Base-by-base conservation (phyloP, 352 stramenopile species). In the Achlya hypogyna region DNA sequence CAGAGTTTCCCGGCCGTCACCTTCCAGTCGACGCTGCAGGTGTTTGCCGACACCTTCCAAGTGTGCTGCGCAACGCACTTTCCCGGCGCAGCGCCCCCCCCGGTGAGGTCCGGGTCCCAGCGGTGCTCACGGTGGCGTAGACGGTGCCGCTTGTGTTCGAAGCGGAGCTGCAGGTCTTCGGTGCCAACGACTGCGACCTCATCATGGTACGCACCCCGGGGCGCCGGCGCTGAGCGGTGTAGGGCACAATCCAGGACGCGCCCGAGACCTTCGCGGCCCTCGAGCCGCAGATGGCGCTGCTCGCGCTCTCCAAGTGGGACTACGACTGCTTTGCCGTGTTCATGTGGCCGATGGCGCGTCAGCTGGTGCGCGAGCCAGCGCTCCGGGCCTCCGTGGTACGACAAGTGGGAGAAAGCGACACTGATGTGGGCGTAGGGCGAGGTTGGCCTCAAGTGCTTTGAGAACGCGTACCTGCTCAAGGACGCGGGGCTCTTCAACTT, bases 121-220 rank as follows among this genome's bases (percentile, higher is more conserved):
- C 1, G 45, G 18, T 5, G 12, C 28, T 29, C 1, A 53, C n/a
- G 12, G 3, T 8, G 1, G 1, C 28, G 4, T 29, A 31, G 35
- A n/a, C 35, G 28, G 27, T 23, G 53, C 29, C 53, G 35, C 53
- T 34, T n/a, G 32, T 51, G 31, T 47, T 63, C 73, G 52, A 32
- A 25, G 70, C 78, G 51, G 42, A 77, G 49, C 77, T 89, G 62
- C 47, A 60, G 29, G 66, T 56, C 5, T 91, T 91, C 58, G 83
- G 82, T 22, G 81, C 84, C 12, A 81, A 76, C 47, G 84, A 93
- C 62, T 90, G 81, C 47, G 84, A 93, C 51, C 74, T 91, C 56
- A 62, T 93, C 12, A 89, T 81, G 79, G 84, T 82, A 0, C 20
- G 22, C 12, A 22, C 18, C 20, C 22, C 27, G 25, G 16, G 18